Evolutionary conservation across 108 stramenopile genomes (phyloP), one percentile per base, ranked within the genome.

Genomic region (Cafeteria roenbergensis): DNA sequence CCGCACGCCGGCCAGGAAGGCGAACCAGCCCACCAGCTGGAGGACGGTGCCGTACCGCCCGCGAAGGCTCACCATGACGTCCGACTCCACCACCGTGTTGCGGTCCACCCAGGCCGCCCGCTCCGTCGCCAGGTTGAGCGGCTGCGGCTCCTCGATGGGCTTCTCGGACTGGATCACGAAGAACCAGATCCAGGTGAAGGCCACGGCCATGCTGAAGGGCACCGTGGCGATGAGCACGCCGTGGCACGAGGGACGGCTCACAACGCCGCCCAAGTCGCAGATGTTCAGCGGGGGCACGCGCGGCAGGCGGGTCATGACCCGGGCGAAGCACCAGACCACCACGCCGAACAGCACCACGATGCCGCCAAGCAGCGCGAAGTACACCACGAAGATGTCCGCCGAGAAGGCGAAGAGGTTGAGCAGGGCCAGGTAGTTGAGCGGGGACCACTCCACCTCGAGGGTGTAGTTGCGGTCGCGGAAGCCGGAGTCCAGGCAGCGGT

Each of bases 221-320:
- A 87, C 57, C 48, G 80, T 32, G 1, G 85, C 82, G 1, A 88
- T 52, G 20, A 72, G 24, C 17, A 71, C 67, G 28, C 89, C 89
- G 54, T 78, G 67, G 14, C 82, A 42, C 3, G 86, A 79, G 0
- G 87, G 80, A 53, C 71, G 68, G 35, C 82, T 59, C 21, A 90
- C 51, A n/a, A 84, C 79, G 54, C 78, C 66, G 51, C 82, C 69
- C 14, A 90, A 59, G 21, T 78, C 66, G 17, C 57, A 64, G 51
- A 78, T 76, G 54, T 83, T 83, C 71, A 88, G 87, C 17, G 65
- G 58, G 6, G 89, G 89, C 37, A 86, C 86, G 70, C 86, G 79
- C 27, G 85, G 71, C 9, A 90, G 65, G 63, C 86, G 86, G 12
- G 89, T 88, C 21, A 87, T 55, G 0, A 86, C 55, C 27, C 86